A percentile compares a stretch with the other conserved stretches of the same genome.
phyloP scores from a whole-genome alignment of 2,329 filamentous ascomycete genomes.

The Trichocomaceae sp. region DNA sequence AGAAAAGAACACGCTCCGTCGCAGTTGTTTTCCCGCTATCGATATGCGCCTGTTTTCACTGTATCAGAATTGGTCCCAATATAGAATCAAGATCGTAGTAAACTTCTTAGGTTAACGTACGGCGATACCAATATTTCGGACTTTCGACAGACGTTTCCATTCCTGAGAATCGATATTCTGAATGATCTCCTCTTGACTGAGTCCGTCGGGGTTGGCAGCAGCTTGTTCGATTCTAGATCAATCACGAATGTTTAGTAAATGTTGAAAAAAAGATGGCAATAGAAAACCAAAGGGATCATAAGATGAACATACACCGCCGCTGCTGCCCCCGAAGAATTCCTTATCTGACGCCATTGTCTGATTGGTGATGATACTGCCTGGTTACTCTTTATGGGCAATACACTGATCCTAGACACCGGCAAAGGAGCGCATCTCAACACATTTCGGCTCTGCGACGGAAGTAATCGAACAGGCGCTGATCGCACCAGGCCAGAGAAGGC shows the following conservation, averaged over 20 bases:
- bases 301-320: constrained; percentile 26
- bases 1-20: constrained; percentile 95
- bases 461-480: constrained; percentile 24
- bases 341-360: constrained; percentile 37
- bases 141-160: constrained; percentile 66
- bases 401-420: constrained; percentile 29
- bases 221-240: constrained; percentile 41
- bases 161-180: constrained; percentile 77
- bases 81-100: background rate
- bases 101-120: constrained; percentile 38
- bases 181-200: constrained; percentile 62
- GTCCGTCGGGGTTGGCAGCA: constrained; percentile 48
- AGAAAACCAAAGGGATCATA: background rate
- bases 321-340: constrained; percentile 38
- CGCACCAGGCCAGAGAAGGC: constrained; percentile 32
- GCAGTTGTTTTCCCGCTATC: constrained; percentile 97
- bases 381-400: constrained; percentile 18
- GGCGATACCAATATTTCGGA: constrained; percentile 97
- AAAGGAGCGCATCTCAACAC: constrained; percentile 36
- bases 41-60: constrained; percentile 68
- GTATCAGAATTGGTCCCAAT: constrained; percentile 8
- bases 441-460: constrained; percentile 29
- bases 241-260: background rate
- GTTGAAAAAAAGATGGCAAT: background rate
- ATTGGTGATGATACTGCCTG: constrained; percentile 15